phyloP scores from a whole-genome alignment of 2,329 filamentous ascomycete genomes.

The Phyllosticta ampelicida region DNA sequence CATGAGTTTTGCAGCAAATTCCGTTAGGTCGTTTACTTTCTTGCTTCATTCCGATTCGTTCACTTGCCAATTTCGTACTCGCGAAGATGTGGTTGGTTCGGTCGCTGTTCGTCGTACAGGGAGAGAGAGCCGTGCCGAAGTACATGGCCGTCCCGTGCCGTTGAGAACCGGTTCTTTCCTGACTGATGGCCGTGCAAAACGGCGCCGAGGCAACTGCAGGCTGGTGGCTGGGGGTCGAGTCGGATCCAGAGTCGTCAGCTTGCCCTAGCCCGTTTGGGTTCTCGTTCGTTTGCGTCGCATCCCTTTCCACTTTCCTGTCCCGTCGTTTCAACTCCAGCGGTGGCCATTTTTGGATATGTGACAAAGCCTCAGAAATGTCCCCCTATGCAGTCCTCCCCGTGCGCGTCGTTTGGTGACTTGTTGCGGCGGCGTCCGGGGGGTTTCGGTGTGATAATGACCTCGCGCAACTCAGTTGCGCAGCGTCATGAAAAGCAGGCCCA shows the following conservation, averaged over 20 bases:
- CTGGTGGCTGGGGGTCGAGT: no score
- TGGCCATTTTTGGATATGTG: no score
- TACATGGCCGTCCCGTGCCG: not conserved
- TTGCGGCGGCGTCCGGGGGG: not conserved
- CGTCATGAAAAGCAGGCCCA: conserved; percentile 9
- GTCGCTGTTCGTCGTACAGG: not conserved
- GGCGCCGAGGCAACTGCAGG: no score
- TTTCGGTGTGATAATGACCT: not conserved
- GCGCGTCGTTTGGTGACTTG: not conserved
- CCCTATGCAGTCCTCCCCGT: no score
- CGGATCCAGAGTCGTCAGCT: no score
- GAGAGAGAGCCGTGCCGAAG: not conserved
- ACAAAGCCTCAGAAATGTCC: no score
- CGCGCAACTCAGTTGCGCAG: conserved; percentile 1
- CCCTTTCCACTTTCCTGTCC: no score
- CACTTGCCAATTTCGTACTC: not conserved
- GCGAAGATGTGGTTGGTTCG: not conserved
- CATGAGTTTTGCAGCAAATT: not conserved
- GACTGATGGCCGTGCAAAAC: no score
- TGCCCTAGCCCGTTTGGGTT: no score
- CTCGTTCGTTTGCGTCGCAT: no score
- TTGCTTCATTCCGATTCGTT: not conserved
- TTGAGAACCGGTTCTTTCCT: not conserved
- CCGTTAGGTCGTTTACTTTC: not conserved
- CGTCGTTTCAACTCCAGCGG: no score